Conservation (phyloP, 2,329 filamentous ascomycete species). For the Dendryphion nanum region DNA sequence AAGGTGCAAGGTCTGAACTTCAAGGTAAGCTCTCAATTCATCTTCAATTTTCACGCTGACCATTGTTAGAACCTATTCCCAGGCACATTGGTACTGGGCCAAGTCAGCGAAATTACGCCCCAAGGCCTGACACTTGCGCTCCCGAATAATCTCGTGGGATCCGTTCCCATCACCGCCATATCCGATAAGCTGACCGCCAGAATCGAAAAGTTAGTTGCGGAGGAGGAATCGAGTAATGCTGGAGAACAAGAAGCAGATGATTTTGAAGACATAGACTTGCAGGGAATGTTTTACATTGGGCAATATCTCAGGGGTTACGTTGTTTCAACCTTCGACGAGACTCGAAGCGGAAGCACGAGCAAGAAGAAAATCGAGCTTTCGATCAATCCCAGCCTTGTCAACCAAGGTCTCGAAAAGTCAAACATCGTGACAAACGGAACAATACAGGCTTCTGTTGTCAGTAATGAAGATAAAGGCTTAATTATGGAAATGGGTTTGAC, state of each 20-base stretch:
- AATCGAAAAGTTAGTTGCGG: slow-evolving; percentile 66
- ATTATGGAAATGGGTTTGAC: slow-evolving; percentile 87
- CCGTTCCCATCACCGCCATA: slow-evolving; percentile 87
- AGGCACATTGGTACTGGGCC: slow-evolving; percentile 84
- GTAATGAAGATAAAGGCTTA: slow-evolving; percentile 93
- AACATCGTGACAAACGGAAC: slow-evolving; percentile 74
- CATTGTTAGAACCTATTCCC: slow-evolving; percentile 69
- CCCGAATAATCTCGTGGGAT: slow-evolving; percentile 89
- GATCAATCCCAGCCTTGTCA: slow-evolving; percentile 74
- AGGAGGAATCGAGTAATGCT: slow-evolving; percentile 59
- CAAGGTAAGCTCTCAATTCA: slow-evolving; percentile 60
- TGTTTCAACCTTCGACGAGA: slow-evolving; percentile 70
- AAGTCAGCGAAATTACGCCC: slow-evolving; percentile 76
- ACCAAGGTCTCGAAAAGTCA: slow-evolving; percentile 69
- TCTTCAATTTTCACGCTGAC: slow-evolving; percentile 11
- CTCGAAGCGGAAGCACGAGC: slow-evolving; percentile 45
- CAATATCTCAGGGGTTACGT: slow-evolving; percentile 88
- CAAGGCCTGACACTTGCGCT: slow-evolving; percentile 78
- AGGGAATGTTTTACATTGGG: slow-evolving; percentile 73
- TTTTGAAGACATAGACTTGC: slow-evolving; percentile 65
- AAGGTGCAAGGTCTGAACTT: slow-evolving; percentile 86
- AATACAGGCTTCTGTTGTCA: slow-evolving; percentile 82
- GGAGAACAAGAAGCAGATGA: slow-evolving; percentile 54
- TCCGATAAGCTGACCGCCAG: slow-evolving; percentile 75
- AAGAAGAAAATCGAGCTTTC: slow-evolving; percentile 87